A percentile compares a stretch with the other conserved stretches of the same genome.
These are phyloP conservation scores for Xylaria sp. DNA, from an alignment of 2,329 filamentous ascomycete species.

Conservation along the genomic window DNA sequence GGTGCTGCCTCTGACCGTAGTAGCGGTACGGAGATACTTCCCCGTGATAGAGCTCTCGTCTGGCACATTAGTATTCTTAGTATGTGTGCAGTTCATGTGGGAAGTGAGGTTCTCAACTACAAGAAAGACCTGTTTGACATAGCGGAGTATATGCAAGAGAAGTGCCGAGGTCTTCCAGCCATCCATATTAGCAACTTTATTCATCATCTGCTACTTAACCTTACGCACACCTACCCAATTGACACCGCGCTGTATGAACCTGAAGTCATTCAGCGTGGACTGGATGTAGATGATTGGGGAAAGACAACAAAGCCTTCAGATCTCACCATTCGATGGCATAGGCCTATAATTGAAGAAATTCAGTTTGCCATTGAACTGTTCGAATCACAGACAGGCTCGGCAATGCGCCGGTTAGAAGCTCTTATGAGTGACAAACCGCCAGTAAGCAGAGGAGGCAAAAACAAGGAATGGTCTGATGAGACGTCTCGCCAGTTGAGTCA, in stretches of 20 bases:
- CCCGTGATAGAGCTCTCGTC: slow-evolving; percentile 89
- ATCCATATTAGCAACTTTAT: slow-evolving; percentile 98
- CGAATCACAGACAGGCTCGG: slow-evolving; percentile 81
- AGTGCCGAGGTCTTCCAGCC: slow-evolving; percentile 91
- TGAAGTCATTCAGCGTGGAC: slow-evolving; percentile 74
- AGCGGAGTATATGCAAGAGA: slow-evolving; percentile 94
- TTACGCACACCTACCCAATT: slow-evolving; percentile 92
- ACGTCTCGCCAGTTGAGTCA: slow-evolving; percentile 90
- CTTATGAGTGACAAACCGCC: slow-evolving; percentile 85
- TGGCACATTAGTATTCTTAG: slow-evolving; percentile 98
- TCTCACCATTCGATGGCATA: slow-evolving; percentile 90
- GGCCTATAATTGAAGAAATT: slow-evolving; percentile 81
- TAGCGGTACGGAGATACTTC: slow-evolving; percentile 91
- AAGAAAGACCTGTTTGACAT: slow-evolving; percentile 90
- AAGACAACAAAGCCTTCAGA: slow-evolving; percentile 77
- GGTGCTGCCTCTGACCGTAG: slow-evolving; percentile 94
- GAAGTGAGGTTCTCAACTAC: slow-evolving; percentile 87
- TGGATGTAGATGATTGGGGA: slow-evolving; percentile 87
- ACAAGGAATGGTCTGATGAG: slow-evolving; percentile 99
- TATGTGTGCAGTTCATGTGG: slow-evolving; percentile 98
- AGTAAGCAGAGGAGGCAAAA: slow-evolving; percentile 91
- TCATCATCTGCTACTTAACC: slow-evolving; percentile 92
- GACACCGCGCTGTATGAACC: slow-evolving; percentile 90
- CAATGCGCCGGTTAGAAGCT: slow-evolving; percentile 77
- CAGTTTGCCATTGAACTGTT: slow-evolving; percentile 92